phyloP scores from a whole-genome alignment of 768 basidiomycete species.

The Mycena maculata region DNA sequence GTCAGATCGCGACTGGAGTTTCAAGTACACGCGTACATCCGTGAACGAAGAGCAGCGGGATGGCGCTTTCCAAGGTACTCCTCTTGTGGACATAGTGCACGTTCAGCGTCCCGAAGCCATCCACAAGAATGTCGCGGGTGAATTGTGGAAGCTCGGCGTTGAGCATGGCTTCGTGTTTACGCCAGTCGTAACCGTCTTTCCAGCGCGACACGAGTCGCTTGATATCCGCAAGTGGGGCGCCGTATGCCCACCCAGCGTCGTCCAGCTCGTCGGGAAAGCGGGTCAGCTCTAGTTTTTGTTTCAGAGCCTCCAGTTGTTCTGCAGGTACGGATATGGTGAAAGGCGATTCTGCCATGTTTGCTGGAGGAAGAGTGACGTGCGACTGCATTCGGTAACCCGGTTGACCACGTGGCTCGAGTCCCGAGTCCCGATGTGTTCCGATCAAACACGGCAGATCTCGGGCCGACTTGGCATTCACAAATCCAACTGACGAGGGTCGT shows the following conservation, averaged over 20 bases:
- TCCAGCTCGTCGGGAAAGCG: conserved; percentile 54
- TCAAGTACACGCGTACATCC: conserved; percentile 44
- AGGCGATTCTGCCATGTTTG: background rate
- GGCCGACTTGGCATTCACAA: no score
- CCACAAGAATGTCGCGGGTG: conserved; percentile 54
- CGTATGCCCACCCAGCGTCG: conserved; percentile 61
- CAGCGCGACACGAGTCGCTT: conserved; percentile 60
- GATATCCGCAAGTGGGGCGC: conserved; percentile 61
- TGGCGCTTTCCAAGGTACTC: conserved; percentile 39
- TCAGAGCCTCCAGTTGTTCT: background rate
- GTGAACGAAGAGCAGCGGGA: conserved; percentile 57
- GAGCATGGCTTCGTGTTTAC: conserved; percentile 46
- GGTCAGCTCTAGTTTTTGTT: conserved; percentile 9
- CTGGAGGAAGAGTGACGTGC: no score
- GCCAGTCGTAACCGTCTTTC: conserved; percentile 58
- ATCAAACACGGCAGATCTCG: no score
- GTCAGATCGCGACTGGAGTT: background rate
- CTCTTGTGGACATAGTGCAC: conserved; percentile 59
- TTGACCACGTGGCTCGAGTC: no score
- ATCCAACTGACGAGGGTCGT: no score
- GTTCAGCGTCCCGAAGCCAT: conserved; percentile 51
- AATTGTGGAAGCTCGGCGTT: conserved; percentile 58
- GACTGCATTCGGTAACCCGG: no score
- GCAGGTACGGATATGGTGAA: conserved; percentile 1
- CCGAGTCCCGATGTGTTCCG: no score